Conservation (phyloP, 371 early-diverging fungal genomes). For the Conidiobolus incongruus region DNA sequence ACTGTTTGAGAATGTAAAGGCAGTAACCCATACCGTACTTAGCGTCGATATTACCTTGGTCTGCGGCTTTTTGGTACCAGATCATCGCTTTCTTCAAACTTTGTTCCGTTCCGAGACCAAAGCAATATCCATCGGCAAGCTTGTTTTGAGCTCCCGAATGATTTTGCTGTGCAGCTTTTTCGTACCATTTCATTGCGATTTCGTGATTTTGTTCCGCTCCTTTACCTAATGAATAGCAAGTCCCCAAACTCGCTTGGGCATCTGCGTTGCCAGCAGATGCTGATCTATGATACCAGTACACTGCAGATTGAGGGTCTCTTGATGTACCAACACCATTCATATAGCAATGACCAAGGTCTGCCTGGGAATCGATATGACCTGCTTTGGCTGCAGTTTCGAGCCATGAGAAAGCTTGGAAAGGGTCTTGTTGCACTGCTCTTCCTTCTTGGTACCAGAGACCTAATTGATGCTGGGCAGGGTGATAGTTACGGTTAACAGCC, state of each 20-base stretch:
- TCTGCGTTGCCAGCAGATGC: slow-evolving; percentile 35
- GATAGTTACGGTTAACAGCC: slow-evolving; percentile 18
- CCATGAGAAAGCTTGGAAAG: slow-evolving; percentile 5
- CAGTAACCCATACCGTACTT: slow-evolving; percentile 55
- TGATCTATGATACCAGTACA: slow-evolving; percentile 26
- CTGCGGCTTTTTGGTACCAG: slow-evolving; percentile 15
- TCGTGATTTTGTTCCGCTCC: slow-evolving; percentile 35
- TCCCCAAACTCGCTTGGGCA: slow-evolving; percentile 29
- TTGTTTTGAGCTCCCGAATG: slow-evolving; percentile 53
- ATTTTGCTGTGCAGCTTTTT: slow-evolving; percentile 25
- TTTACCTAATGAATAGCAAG: slow-evolving; percentile 19
- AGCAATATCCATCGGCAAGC: slow-evolving; percentile 59
- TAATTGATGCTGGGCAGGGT: slow-evolving; percentile 8
- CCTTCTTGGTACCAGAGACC: slow-evolving; percentile 7
- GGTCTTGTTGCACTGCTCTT: slow-evolving; percentile 1
- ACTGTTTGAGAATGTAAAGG: slow-evolving; percentile 12
- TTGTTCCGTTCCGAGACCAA: slow-evolving; percentile 41
- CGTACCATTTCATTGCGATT: slow-evolving; percentile 39
- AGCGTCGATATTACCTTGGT: slow-evolving; percentile 37
- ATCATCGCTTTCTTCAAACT: slow-evolving; percentile 27
- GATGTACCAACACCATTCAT: slow-evolving; percentile 50
- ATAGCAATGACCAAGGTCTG: slow-evolving; percentile 58
- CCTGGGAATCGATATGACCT: slow-evolving; percentile 35
- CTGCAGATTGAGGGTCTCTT: slow-evolving; percentile 24
- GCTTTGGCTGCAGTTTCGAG: slow-evolving; percentile 13